Conservation (phyloP, 2,329 filamentous ascomycete genomes). For the Monascus ruber region DNA sequence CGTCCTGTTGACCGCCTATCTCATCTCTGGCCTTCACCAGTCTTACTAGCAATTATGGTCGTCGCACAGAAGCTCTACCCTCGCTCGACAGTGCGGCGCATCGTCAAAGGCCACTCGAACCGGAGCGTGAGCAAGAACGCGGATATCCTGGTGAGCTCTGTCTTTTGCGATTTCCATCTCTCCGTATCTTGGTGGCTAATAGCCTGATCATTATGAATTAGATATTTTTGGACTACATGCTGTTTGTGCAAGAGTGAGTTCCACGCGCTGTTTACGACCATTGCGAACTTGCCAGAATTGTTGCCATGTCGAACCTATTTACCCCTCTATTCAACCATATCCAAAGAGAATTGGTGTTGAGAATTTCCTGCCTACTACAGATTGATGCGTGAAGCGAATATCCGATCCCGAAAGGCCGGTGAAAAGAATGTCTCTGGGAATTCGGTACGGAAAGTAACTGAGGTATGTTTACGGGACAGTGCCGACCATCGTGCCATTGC, state of each 20-base stretch:
- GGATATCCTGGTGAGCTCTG: slow-evolving; percentile 59
- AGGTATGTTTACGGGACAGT: slow-evolving; percentile 39
- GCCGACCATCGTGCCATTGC: too few relatives aligned
- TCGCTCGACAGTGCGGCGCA: slow-evolving; percentile 73
- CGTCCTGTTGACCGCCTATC: too few relatives aligned
- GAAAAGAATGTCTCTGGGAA: slow-evolving; percentile 64
- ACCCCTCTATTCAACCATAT: not conserved
- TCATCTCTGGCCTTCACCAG: too few relatives aligned
- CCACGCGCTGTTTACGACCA: not conserved
- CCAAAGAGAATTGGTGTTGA: not conserved
- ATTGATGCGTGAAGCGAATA: slow-evolving; percentile 67
- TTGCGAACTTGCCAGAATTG: not conserved
- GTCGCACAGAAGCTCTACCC: slow-evolving; percentile 67
- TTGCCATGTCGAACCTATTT: not conserved
- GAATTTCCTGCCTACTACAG: slow-evolving; percentile 30
- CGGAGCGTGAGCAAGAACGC: slow-evolving; percentile 72
- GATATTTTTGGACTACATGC: slow-evolving; percentile 75
- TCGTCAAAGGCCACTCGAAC: slow-evolving; percentile 78
- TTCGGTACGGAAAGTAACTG: slow-evolving; percentile 65
- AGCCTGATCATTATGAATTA: slow-evolving; percentile 23
- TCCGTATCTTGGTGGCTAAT: not conserved
- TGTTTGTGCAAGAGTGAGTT: slow-evolving; percentile 60
- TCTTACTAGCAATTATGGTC: slow-evolving; percentile 36
- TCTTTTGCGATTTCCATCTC: not conserved
- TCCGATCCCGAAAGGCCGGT: slow-evolving; percentile 61